Evolutionary conservation across 345 rosid genomes (phyloP).

Genomic region (Linum trigynum): DNA sequence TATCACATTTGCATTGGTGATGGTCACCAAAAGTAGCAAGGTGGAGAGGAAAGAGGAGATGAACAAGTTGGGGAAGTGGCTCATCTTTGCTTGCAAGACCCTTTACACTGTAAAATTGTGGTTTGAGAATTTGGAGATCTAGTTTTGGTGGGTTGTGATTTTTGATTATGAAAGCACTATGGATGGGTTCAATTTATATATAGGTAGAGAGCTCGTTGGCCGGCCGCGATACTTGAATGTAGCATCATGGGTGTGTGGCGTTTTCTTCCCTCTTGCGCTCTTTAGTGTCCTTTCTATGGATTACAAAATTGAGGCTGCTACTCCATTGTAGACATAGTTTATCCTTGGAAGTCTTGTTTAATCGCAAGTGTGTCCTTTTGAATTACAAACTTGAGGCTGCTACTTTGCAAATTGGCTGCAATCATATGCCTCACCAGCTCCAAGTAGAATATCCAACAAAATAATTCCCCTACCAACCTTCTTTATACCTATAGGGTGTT

Average conservation of each 20-base stretch:
- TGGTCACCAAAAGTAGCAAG: not conserved
- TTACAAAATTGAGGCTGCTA: not conserved
- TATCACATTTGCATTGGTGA: constrained; percentile 20
- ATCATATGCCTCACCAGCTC: too few relatives aligned
- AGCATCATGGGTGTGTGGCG: not conserved
- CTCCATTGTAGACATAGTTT: too few relatives aligned
- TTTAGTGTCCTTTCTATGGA: too few relatives aligned
- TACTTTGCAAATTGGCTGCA: not conserved
- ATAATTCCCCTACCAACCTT: not conserved
- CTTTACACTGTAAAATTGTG: too few relatives aligned
- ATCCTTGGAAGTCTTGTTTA: too few relatives aligned
- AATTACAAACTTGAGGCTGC: not conserved
- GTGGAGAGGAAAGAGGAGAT: not conserved
- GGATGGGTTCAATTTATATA: too few relatives aligned
- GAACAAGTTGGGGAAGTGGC: not conserved
- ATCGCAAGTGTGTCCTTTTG: not conserved
- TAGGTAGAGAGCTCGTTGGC: not conserved
- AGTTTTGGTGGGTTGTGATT: not conserved
- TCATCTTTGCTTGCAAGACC: constrained; percentile 1
- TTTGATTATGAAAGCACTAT: not conserved
- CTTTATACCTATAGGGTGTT: too few relatives aligned
- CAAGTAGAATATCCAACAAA: too few relatives aligned
- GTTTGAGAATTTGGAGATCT: not conserved
- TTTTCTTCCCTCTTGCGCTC: too few relatives aligned
- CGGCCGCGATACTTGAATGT: not conserved